Conservation (phyloP, 768 basidiomycete species). For the Auricularia sp. region DNA sequence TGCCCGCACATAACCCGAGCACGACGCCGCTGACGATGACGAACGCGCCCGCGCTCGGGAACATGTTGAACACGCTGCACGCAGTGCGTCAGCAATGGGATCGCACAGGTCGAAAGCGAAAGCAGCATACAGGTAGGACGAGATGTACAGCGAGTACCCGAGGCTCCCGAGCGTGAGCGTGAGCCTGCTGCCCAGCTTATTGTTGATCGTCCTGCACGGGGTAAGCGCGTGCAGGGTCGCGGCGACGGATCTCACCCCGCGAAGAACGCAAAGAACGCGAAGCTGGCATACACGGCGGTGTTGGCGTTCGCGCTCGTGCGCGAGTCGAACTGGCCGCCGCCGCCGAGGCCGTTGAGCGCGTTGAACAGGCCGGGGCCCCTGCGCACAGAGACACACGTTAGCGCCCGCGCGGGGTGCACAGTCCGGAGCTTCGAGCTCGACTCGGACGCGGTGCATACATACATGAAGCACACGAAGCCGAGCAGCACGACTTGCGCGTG, state of each 20-base stretch:
- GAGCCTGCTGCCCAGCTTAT: conserved; percentile 63
- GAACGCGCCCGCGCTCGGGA: conserved; percentile 49
- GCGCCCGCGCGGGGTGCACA: neutral
- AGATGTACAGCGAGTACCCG: conserved; percentile 71
- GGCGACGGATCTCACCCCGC: conserved; percentile 42
- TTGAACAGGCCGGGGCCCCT: conserved; percentile 58
- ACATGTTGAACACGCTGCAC: conserved; percentile 58
- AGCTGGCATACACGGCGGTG: conserved; percentile 55
- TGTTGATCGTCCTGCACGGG: conserved; percentile 56
- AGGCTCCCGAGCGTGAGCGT: conserved; percentile 65
- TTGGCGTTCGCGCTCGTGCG: conserved; percentile 61
- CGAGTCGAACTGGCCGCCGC: conserved; percentile 61
- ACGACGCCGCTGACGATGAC: conserved; percentile 63
- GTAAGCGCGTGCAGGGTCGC: neutral
- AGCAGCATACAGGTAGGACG: conserved; percentile 52
- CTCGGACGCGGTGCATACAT: neutral
- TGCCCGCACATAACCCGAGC: conserved; percentile 59
- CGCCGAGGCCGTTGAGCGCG: conserved; percentile 70
- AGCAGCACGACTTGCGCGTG: conserved; percentile 52
- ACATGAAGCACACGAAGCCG: conserved; percentile 55
- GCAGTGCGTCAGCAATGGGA: neutral
- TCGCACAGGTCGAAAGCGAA: neutral
- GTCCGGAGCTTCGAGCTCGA: neutral
- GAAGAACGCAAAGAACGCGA: conserved; percentile 54
- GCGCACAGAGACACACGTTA: neutral